phyloP scores from a whole-genome alignment of 345 rosid species.

The Punica granatum region DNA sequence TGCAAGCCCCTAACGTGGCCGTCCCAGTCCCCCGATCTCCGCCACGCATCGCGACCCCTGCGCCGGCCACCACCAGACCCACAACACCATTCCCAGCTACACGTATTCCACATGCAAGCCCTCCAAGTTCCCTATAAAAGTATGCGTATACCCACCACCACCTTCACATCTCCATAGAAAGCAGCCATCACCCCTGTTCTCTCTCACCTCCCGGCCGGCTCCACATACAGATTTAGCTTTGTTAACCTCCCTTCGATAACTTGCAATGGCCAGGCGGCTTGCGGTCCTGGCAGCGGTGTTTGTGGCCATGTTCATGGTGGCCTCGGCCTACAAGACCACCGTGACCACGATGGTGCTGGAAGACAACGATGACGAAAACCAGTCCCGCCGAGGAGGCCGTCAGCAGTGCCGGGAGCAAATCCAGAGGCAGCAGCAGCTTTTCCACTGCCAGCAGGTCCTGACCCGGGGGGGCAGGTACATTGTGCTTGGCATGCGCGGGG shows the following conservation, averaged over 20 bases:
- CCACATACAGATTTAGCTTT: too few species aligned
- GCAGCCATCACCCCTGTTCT: neutral
- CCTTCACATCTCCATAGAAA: too few species aligned
- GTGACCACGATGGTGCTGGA: conserved; percentile 16
- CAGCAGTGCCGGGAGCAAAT: conserved; percentile 15
- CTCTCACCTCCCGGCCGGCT: too few species aligned
- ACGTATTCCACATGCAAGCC: conserved; percentile 4
- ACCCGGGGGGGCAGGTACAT: conserved; percentile 3
- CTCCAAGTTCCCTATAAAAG: neutral
- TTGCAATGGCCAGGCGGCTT: conserved; percentile 20
- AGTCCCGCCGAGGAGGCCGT: neutral
- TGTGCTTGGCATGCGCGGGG: conserved; percentile 4
- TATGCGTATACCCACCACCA: neutral
- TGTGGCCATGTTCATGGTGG: conserved; percentile 14
- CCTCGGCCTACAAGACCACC: conserved; percentile 23
- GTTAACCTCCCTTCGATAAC: neutral
- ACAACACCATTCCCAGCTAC: neutral
- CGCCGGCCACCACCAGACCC: too few species aligned
- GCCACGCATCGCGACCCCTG: neutral
- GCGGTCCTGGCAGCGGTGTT: conserved; percentile 14
- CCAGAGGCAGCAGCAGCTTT: conserved; percentile 26
- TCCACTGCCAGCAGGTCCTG: conserved; percentile 27
- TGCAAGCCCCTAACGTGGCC: conserved; percentile 3
- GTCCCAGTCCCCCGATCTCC: neutral
- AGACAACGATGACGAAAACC: conserved; percentile 12